Evolutionary conservation across 345 rosid genomes (phyloP), one percentile per base, ranked within the genome.

Genomic region (Sonneratia caseolaris): DNA sequence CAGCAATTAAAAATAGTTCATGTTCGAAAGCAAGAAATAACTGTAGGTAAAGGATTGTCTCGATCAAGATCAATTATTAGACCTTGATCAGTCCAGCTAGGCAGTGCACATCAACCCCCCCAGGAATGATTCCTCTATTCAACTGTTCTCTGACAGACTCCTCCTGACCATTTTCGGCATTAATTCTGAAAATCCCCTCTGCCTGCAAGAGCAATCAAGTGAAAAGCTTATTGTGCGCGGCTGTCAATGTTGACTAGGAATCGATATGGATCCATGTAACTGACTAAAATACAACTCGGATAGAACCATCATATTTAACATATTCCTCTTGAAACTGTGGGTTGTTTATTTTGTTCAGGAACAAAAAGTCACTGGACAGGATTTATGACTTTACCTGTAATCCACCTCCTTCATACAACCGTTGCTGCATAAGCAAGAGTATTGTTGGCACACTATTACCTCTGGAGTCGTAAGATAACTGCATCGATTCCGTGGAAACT

Each of bases 21-120:
- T n/a, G 59, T 22, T 0, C 7, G 19, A 10, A 43, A 71, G n/a
- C 2, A 37, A n/a, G n/a, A 69, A 43, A 42, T 19, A 49, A 37
- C 3, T 14, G 24, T 11, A 24, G 37, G 68, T 45, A 61, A 68
- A 65, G 35, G 24, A 36, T 43, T 36, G 8, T 75, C 66, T 48
- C 12, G 27, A 45, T 68, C 22, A 35, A 57, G 47, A 48, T 27
- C 69, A 69, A 72, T 38, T 15, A 38, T 68, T 13, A 64, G 43
- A 84, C 87, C 85, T 84, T 84, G 69, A 84, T 84, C 49, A 84
- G 82, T 55, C 85, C 85, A 13, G 87, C 85, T 66, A 84, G 72
- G 70, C 84, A 84, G 47, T 84, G 85, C 64, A 80, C 82, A 64
- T 84, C 85, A 19, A 82, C 71, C 71, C 75, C 84, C 4, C 71